Conservation (phyloP, 129 eudicot species). For the Tanacetum coccineum region DNA sequence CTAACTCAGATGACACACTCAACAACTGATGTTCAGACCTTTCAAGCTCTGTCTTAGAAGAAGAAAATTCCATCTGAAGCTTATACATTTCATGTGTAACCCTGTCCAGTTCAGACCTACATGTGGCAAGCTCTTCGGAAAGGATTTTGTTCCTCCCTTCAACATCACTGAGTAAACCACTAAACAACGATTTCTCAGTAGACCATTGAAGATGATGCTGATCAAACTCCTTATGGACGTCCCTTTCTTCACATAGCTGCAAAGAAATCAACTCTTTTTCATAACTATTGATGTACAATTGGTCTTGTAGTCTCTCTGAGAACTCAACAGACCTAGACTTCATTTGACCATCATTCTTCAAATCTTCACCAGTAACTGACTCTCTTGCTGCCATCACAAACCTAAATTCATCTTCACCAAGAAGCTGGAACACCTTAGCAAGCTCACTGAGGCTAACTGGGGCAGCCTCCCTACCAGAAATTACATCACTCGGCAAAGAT, state of each 20-base stretch:
- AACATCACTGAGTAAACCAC: constrained; percentile 40
- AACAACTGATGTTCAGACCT: constrained; percentile 45
- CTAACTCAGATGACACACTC: constrained; percentile 45
- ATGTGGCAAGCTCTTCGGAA: constrained; percentile 51
- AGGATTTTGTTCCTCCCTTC: constrained; percentile 43
- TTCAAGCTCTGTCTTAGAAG: constrained; percentile 50
- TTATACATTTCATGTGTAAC: constrained; percentile 44
- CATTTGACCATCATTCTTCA: constrained; percentile 19
- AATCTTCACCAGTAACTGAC: constrained; percentile 19
- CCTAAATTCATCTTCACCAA: constrained; percentile 54
- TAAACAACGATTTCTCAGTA: constrained; percentile 39
- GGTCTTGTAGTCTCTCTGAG: constrained; percentile 53
- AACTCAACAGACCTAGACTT: constrained; percentile 29
- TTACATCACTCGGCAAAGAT: too few relatives aligned
- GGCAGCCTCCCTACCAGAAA: constrained; percentile 10
- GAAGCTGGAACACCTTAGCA: constrained; percentile 44
- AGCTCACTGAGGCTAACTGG: constrained; percentile 49
- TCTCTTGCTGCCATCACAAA: constrained; percentile 50
- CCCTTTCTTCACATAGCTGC: constrained; percentile 49
- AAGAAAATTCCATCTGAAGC: constrained; percentile 38
- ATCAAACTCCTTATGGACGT: constrained; percentile 29
- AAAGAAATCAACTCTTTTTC: constrained; percentile 50
- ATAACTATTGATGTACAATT: constrained; percentile 47
- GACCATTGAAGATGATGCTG: constrained; percentile 30
- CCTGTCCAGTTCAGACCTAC: constrained; percentile 48